Evolutionary conservation across 2,329 filamentous ascomycete genomes (phyloP).

Genomic region (Colletotrichum orbiculare): DNA sequence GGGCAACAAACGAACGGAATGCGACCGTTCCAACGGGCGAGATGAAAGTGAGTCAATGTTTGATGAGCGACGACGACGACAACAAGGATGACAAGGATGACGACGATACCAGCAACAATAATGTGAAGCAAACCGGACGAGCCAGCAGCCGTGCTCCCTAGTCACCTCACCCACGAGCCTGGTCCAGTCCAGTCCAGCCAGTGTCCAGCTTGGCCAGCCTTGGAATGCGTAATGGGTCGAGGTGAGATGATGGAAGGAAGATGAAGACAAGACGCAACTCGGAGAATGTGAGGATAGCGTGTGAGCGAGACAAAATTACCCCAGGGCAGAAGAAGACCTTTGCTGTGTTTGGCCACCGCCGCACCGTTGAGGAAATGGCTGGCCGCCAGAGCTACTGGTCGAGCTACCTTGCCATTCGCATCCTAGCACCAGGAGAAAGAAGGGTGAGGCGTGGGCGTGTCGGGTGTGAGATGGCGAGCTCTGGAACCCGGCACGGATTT

Average conservation of each 20-base stretch:
- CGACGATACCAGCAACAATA: no score
- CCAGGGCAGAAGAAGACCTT: neutral
- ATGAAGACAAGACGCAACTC: neutral
- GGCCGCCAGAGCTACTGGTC: neutral
- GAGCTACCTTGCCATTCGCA: no score
- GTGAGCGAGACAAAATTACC: neutral
- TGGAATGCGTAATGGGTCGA: neutral
- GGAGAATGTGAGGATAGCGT: neutral
- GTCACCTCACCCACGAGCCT: neutral
- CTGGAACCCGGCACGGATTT: no score
- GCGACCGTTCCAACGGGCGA: constrained; percentile 9
- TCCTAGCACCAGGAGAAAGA: no score
- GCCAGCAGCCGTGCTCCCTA: no score
- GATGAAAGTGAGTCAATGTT: constrained; percentile 32
- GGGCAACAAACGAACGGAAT: constrained; percentile 5
- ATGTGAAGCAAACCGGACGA: no score
- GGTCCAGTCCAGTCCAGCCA: constrained; percentile 21
- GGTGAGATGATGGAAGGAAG: neutral
- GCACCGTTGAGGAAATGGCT: neutral
- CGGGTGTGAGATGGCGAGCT: no score
- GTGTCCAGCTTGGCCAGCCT: constrained; percentile 9
- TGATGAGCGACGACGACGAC: constrained; percentile 20
- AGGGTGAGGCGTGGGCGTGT: no score
- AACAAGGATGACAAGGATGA: neutral
- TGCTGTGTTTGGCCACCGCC: neutral